phyloP scores from a whole-genome alignment of 306 rosid species.

The Mimosa pudica region DNA sequence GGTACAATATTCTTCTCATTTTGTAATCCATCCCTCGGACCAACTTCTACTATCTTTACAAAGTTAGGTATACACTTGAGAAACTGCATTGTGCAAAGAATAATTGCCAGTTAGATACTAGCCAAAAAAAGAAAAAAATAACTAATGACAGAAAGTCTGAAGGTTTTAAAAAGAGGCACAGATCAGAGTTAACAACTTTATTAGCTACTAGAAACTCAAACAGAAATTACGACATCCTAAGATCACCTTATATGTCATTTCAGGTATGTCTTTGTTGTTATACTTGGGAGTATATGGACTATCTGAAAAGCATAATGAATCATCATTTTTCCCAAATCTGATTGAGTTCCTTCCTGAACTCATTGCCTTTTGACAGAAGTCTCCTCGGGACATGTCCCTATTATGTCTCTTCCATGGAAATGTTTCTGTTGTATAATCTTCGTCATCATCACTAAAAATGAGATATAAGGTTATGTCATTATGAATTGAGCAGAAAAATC shows the following conservation, averaged over 20 bases:
- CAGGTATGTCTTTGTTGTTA: conserved; percentile 31
- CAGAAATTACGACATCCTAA: neutral
- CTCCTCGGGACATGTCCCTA: conserved; percentile 49
- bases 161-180: neutral
- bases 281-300: conserved; percentile 38
- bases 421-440: conserved; percentile 43
- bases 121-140: neutral
- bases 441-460: conserved; percentile 54
- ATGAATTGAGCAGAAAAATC: conserved; percentile 5
- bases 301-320: conserved; percentile 43
- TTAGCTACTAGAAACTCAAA: conserved; percentile 12
- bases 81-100: conserved; percentile 43
- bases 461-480: conserved; percentile 19
- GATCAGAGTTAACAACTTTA: neutral
- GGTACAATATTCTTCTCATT: conserved; percentile 70
- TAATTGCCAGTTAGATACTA: neutral
- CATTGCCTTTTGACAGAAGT: conserved; percentile 41
- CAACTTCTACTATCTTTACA: conserved; percentile 82
- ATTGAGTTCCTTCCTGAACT: conserved; percentile 43
- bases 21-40: conserved; percentile 83
- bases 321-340: conserved; percentile 41
- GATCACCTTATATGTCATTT: conserved; percentile 54
- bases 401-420: conserved; percentile 66
- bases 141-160: neutral
- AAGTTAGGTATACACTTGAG: conserved; percentile 53